Evolutionary conservation across 2,329 filamentous ascomycete genomes (phyloP).

Genomic region (Ophiognomonia clavigignenti-juglandacearum): DNA sequence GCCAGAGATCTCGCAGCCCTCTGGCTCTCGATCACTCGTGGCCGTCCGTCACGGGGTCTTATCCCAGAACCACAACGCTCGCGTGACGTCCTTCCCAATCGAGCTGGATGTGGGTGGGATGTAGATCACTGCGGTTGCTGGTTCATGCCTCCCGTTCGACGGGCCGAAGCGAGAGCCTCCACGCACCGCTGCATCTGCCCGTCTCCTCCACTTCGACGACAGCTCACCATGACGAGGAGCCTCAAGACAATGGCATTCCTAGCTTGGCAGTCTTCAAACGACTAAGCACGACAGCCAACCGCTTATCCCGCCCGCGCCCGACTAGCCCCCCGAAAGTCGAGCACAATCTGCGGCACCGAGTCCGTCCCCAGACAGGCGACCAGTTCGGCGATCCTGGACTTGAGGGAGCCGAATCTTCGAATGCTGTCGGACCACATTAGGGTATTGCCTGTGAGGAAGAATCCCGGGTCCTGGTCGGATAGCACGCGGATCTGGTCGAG

Average conservation of each 20-base stretch:
- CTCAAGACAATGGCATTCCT: no score
- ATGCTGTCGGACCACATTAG: slow-evolving; percentile 56
- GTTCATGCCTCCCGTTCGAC: not conserved
- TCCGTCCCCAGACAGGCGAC: slow-evolving; percentile 62
- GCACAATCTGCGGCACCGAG: slow-evolving; percentile 48
- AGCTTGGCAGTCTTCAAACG: no score
- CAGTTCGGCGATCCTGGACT: slow-evolving; percentile 61
- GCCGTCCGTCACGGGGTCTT: no score
- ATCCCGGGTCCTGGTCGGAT: slow-evolving; percentile 31
- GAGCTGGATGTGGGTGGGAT: no score
- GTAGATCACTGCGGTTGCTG: no score
- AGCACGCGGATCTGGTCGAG: slow-evolving; percentile 55
- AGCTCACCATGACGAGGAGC: no score
- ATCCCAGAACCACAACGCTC: no score
- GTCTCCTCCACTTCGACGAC: no score
- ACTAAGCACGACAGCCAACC: not conserved
- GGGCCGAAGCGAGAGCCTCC: not conserved
- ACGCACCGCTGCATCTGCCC: not conserved
- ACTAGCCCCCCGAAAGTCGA: slow-evolving; percentile 43
- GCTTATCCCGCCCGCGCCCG: not conserved
- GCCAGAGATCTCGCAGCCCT: no score
- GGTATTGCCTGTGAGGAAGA: slow-evolving; percentile 47
- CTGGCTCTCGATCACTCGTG: no score
- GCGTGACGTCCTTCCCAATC: no score
- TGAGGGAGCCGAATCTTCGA: slow-evolving; percentile 45